phyloP scores from a whole-genome alignment of 768 basidiomycete species.

The Lentinula aciculospora region DNA sequence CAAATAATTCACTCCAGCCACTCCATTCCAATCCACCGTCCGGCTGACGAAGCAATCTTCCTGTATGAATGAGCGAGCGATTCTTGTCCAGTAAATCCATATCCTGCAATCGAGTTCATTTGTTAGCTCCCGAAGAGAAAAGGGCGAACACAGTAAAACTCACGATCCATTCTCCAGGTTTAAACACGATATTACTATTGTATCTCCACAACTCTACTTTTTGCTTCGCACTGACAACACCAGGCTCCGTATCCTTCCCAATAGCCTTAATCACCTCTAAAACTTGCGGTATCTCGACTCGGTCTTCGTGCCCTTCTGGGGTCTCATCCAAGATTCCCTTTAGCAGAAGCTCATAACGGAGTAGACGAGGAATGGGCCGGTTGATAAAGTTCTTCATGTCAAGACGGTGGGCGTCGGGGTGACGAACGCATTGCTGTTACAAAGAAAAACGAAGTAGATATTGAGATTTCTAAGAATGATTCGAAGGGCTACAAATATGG shows the following conservation, averaged over 20 bases:
- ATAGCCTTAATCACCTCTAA: constrained; percentile 83
- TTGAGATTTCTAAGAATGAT: no score
- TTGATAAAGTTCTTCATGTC: constrained; percentile 94
- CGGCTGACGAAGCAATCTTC: constrained; percentile 80
- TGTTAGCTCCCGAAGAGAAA: neutral
- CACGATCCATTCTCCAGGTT: constrained; percentile 67
- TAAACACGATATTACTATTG: constrained; percentile 74
- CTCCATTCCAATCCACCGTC: constrained; percentile 81
- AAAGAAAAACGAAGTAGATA: no score
- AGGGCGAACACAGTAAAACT: no score
- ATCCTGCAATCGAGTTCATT: constrained; percentile 21
- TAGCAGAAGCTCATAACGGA: constrained; percentile 85
- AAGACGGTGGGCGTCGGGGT: constrained; percentile 69
- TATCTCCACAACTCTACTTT: constrained; percentile 90
- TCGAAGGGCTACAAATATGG: constrained; percentile 1
- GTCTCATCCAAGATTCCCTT: constrained; percentile 71
- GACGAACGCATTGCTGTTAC: constrained; percentile 29
- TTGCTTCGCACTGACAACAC: constrained; percentile 77
- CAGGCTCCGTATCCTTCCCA: constrained; percentile 84
- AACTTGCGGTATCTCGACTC: constrained; percentile 75
- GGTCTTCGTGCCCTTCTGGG: constrained; percentile 71
- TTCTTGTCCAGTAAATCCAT: constrained; percentile 86
- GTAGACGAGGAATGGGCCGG: constrained; percentile 83
- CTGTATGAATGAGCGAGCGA: constrained; percentile 77
- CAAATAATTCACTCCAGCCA: constrained; percentile 86